Base-by-base conservation (phyloP, 2,329 filamentous ascomycete genomes). In the Verticillium zaregamsianum region DNA sequence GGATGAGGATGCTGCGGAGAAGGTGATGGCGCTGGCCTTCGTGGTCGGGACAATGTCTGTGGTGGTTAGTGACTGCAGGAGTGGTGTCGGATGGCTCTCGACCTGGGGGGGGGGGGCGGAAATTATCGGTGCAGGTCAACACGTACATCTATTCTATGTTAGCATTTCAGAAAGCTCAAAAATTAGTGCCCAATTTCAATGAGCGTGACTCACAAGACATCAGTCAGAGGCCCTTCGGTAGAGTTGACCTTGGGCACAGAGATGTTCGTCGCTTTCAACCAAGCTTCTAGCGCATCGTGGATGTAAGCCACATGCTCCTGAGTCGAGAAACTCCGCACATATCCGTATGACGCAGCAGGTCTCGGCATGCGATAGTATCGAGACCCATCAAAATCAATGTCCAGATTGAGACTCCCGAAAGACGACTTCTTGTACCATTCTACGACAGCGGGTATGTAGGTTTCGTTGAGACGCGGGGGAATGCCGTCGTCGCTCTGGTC, bases 261-360 rank as follows among this genome's bases (percentile, higher is more conserved):
- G n/a, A 60, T 55, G 25, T 59, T 59, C 3, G 69, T 67, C 3
- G 54, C 58, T 12, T 54, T 37, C 9, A 63, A 59, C 60, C 39
- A 72, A n/a, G 66, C 68, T 2, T 65, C 68, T 0, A 74, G 55
- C 0, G 72, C 71, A 59, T 74, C 72, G 17, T 70, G 66, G 57
- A 74, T 68, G 57, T 73, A 73, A 35, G 25, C 59, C 57, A 66
- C 37, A 61, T 73, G 72, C 5, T 59, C 37, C 39, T 69, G 68
- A 6, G 62, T 61, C 9, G 66, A 67, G 28, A 74, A 59, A 1
- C 69, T 69, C n/a, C 72, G 69, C 31, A 64, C 52, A 64, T 67
- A 73, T 9, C 63, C 58, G 54, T 74, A 74, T 6, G 66, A 68
- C 11, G 59, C 59, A 2, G 63, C 66, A 0, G 60, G 55, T 1